Percentiles rank a stretch among this genome's conserved stretches.
Conservation (phyloP, 1,284 basidiomycete genomes). For the Marasmius sp. region DNA sequence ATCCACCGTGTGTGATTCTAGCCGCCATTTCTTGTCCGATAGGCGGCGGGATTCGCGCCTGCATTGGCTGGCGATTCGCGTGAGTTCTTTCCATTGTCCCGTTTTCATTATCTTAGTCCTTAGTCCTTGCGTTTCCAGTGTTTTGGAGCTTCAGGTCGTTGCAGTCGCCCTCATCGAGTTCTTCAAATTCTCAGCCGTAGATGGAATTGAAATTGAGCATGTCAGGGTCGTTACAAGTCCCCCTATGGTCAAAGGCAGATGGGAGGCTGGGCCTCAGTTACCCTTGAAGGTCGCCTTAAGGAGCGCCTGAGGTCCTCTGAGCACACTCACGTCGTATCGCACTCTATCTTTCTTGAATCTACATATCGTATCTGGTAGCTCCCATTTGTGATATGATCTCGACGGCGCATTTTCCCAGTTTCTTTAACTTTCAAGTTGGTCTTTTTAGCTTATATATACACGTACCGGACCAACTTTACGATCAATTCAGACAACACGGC, state of each 20-base stretch:
- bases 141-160: neutral
- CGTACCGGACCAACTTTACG: too few relatives aligned
- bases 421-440: too few relatives aligned
- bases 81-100: neutral
- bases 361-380: too few relatives aligned
- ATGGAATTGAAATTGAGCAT: neutral
- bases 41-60: neutral
- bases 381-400: too few relatives aligned
- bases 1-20: neutral
- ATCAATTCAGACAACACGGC: too few relatives aligned
- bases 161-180: neutral
- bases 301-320: too few relatives aligned
- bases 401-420: too few relatives aligned
- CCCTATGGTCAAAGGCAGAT: neutral
- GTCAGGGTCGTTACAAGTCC: neutral
- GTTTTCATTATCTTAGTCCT: constrained; percentile 15
- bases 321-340: too few relatives aligned
- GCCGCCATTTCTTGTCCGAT: neutral
- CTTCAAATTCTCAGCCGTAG: neutral
- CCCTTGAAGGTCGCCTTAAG: neutral
- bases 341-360: too few relatives aligned
- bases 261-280: neutral
- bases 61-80: neutral
- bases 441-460: too few relatives aligned
- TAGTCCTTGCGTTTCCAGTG: neutral